These are phyloP conservation scores for Wallacemonas rigidus DNA, from an alignment of 208 protist genomes.

Conservation along the genomic window DNA sequence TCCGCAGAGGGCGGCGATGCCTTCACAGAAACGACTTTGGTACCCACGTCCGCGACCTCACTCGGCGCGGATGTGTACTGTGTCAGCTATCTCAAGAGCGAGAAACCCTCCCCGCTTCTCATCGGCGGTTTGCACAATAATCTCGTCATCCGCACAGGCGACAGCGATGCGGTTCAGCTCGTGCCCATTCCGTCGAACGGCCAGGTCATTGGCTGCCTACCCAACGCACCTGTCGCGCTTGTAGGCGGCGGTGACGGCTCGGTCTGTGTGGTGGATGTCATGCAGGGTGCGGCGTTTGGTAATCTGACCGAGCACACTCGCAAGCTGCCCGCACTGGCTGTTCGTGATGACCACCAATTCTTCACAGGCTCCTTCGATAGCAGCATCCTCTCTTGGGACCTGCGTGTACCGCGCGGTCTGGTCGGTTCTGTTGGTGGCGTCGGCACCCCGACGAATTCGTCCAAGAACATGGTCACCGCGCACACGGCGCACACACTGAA, in stretches of 20 bases:
- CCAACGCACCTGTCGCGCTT: constrained; percentile 39
- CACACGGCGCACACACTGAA: constrained; percentile 71
- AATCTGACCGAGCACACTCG: constrained; percentile 58
- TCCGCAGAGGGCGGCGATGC: constrained; percentile 23
- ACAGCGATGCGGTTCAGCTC: constrained; percentile 37
- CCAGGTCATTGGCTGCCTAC: constrained; percentile 72
- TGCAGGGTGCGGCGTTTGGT: constrained; percentile 23
- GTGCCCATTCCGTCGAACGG: constrained; percentile 62
- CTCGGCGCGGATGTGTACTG: constrained; percentile 81
- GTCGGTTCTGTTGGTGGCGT: constrained; percentile 27
- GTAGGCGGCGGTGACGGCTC: constrained; percentile 81
- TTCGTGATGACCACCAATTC: constrained; percentile 72
- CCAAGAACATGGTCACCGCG: constrained; percentile 26
- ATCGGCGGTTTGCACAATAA: constrained; percentile 76
- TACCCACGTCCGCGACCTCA: constrained; percentile 48
- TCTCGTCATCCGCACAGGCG: constrained; percentile 51
- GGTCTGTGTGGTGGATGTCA: constrained; percentile 60
- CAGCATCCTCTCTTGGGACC: constrained; percentile 82
- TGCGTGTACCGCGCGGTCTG: constrained; percentile 51
- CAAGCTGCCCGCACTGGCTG: constrained; percentile 78
- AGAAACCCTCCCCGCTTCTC: constrained; percentile 47
- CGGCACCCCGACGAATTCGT: constrained; percentile 16
- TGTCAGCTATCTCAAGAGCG: constrained; percentile 61
- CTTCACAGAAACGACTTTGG: constrained; percentile 35
- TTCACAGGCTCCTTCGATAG: constrained; percentile 85